A percentile compares a stretch with the other conserved stretches of the same genome.
Conservation (phyloP, 2,329 filamentous ascomycete genomes). For the Diaporthe caulivora region DNA sequence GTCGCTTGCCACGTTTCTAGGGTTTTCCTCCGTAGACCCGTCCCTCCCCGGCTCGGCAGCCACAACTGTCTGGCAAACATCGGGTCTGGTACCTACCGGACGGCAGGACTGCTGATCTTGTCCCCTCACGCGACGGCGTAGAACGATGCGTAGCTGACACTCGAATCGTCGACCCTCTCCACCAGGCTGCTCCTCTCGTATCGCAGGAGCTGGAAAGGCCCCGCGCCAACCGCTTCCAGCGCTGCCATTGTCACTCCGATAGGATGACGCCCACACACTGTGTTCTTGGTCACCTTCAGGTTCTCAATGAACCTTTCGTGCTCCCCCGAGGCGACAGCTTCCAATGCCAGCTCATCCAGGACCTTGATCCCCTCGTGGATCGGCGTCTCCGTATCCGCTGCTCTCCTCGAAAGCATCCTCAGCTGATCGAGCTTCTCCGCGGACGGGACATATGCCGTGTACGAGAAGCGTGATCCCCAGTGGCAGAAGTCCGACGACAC, state of each 20-base stretch:
- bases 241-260: slow-evolving; percentile 95
- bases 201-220: slow-evolving; percentile 80
- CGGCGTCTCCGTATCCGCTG: slow-evolving; percentile 55
- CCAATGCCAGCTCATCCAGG: slow-evolving; percentile 86
- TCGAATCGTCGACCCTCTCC: slow-evolving; percentile 76
- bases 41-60: too few relatives aligned
- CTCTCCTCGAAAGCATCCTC: slow-evolving; percentile 50
- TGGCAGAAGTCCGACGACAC: slow-evolving; percentile 98
- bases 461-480: slow-evolving; percentile 88
- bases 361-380: slow-evolving; percentile 89
- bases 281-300: slow-evolving; percentile 82
- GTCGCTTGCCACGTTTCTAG: background rate
- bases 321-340: slow-evolving; percentile 82
- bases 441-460: slow-evolving; percentile 79
- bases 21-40: background rate
- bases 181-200: slow-evolving; percentile 90
- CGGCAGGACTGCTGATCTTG: background rate
- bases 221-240: slow-evolving; percentile 65
- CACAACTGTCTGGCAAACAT: background rate
- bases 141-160: slow-evolving; percentile 95
- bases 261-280: slow-evolving; percentile 93
- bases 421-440: slow-evolving; percentile 55
- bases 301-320: slow-evolving; percentile 78
- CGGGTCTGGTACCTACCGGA: background rate
- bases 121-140: slow-evolving; percentile 77